Base-by-base conservation (phyloP, 2,329 filamentous ascomycete genomes). In the Chaetothyriales sp. region DNA sequence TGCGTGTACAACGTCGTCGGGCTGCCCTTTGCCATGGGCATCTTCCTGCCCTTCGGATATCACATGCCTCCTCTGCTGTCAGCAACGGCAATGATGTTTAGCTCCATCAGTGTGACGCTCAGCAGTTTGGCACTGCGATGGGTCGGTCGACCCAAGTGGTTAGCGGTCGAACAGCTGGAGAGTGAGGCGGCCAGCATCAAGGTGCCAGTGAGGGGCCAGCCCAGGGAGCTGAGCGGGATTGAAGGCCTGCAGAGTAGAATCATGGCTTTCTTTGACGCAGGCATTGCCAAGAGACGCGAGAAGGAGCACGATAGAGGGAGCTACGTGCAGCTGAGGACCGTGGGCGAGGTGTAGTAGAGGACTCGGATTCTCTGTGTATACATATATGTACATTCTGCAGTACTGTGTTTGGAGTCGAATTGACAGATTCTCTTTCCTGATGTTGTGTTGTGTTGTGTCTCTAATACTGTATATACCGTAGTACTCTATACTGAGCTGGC, bases 1-100 rank as follows among this genome's bases (percentile, higher is more conserved):
- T 97, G 89, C 66, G 72, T 88, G 57, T 98, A 98, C 77, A 98
- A 98, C 67, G 57, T 88, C 47, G 71, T 97, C 55, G 92, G 92
- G 1, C 75, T 98, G 13, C 92, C 92, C 2, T 94, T 98, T 62
- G 92, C 92, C 43, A 97, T 97, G 92, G 92, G 92, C 20, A 71
- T 97, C 61, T 94, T 97, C 73, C 73, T 98, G 4, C 90, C 92
- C 0, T 81, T 95, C 59, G 92, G 90, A 29, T 79, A 86, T 55
- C 83, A 89, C 62, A 71, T 72, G 64, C 74, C 97, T 58, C 92
- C 94, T 60, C 89, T 92, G 20, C 90, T 97, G 83, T 89, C 89
- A 48, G 92, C 92, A 1, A 89, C 89, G 18, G 88, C 86, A 2
- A 92, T 92, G 48, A 97, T 98, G 89, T 81, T 78, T 58, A 92